Evolutionary conservation across 805 yeast species (phyloP).

Genomic region (Kregervanrija delftensis): DNA sequence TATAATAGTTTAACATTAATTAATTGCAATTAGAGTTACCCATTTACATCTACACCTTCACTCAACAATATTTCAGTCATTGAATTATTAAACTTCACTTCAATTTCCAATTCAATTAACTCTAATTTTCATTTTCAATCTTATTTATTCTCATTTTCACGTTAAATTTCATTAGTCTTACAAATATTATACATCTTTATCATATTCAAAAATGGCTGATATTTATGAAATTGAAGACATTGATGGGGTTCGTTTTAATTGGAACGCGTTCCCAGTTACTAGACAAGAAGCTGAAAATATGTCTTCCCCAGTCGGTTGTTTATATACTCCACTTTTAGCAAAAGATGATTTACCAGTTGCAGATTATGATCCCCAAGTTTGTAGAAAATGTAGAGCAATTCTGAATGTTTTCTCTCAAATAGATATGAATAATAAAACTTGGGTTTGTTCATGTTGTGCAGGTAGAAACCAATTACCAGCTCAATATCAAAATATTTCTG

Average conservation of each 20-base stretch:
- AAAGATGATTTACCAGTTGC: constrained; percentile 72
- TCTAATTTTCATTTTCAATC: too few relatives aligned
- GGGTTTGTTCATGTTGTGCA: constrained; percentile 84
- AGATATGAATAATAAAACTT: constrained; percentile 65
- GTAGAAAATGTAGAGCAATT: constrained; percentile 80
- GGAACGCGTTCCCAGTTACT: constrained; percentile 87
- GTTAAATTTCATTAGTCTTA: too few relatives aligned
- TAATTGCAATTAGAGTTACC: too few relatives aligned
- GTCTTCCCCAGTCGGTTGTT: constrained; percentile 89
- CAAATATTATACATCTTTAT: neutral
- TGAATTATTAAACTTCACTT: too few relatives aligned
- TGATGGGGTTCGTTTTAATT: constrained; percentile 66
- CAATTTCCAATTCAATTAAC: neutral
- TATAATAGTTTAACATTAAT: too few relatives aligned
- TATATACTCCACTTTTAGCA: constrained; percentile 88
- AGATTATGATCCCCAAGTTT: constrained; percentile 77
- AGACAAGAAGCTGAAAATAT: constrained; percentile 84
- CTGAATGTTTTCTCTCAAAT: constrained; percentile 82
- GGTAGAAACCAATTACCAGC: constrained; percentile 75
- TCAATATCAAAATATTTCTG: constrained; percentile 70
- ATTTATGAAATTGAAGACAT: constrained; percentile 54
- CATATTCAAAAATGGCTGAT: constrained; percentile 28
- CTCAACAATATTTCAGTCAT: too few relatives aligned
- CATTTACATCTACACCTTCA: too few relatives aligned
- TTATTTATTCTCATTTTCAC: too few relatives aligned